A percentile compares a stretch with the other conserved stretches of the same genome.
These are phyloP conservation scores for Syzygium oleosum DNA, from an alignment of 345 rosid genomes.

Conservation along the genomic window DNA sequence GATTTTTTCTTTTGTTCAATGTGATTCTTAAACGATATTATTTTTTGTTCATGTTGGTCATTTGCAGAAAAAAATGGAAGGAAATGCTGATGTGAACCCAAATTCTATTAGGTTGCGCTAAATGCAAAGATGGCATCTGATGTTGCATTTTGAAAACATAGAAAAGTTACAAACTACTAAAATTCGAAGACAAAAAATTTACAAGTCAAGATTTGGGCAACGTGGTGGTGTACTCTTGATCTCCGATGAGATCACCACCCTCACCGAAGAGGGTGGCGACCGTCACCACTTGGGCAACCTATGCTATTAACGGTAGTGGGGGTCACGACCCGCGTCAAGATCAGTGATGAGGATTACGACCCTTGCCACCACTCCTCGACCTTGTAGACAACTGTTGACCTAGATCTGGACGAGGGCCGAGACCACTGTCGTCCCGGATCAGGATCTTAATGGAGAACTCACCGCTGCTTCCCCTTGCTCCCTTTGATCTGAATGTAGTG, in stretches of 20 bases:
- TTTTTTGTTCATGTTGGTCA: background rate
- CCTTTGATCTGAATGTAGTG: background rate
- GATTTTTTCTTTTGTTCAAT: background rate
- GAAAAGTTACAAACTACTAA: background rate
- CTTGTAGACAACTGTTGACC: background rate
- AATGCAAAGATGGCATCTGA: background rate
- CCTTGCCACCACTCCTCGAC: background rate
- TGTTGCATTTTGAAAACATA: background rate
- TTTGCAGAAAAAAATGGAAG: background rate
- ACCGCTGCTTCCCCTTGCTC: background rate
- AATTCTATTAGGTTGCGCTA: background rate
- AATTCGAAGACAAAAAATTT: background rate
- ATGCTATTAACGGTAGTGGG: background rate
- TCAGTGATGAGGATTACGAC: background rate
- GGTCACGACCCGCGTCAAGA: background rate
- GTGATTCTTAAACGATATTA: background rate
- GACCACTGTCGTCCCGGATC: background rate
- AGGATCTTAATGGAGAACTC: background rate
- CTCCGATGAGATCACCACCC: background rate
- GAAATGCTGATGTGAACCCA: background rate
- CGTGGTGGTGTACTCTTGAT: background rate
- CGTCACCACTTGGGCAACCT: background rate
- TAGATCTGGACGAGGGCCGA: background rate
- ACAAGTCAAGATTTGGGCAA: background rate
- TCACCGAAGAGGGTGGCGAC: background rate